Conservation (phyloP, 169 alveolate genomes). For the Babesia ovis region DNA sequence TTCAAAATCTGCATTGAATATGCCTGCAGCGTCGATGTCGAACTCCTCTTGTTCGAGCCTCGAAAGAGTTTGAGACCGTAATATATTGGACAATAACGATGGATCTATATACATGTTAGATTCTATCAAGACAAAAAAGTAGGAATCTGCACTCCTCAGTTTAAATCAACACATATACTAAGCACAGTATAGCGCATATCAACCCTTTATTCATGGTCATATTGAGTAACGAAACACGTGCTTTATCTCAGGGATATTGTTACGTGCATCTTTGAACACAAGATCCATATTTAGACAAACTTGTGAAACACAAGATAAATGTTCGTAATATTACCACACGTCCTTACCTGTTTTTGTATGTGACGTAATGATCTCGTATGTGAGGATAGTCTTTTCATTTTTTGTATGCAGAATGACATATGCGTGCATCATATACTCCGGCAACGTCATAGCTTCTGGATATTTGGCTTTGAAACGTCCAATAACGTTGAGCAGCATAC, state of each 20-base stretch:
- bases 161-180: too few relatives aligned
- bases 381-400: conserved; percentile 45
- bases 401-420: conserved; percentile 45
- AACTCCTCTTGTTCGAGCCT: conserved; percentile 60
- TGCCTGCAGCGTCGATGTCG: conserved; percentile 29
- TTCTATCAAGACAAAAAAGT: too few relatives aligned
- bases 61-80: conserved; percentile 39
- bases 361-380: conserved; percentile 53
- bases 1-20: conserved; percentile 6
- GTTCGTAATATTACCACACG: not conserved
- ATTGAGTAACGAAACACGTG: too few relatives aligned
- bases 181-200: too few relatives aligned
- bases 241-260: too few relatives aligned
- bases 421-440: conserved; percentile 59
- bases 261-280: too few relatives aligned
- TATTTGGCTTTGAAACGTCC: conserved; percentile 52
- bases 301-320: too few relatives aligned
- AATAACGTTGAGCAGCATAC: conserved; percentile 35
- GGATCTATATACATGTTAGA: conserved; percentile 24
- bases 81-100: conserved; percentile 22
- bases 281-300: too few relatives aligned
- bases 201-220: too few relatives aligned
- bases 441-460: conserved; percentile 54
- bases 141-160: too few relatives aligned
- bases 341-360: conserved; percentile 49